These are phyloP conservation scores for Trifolium repens DNA, from an alignment of 306 rosid genomes.

Conservation along the genomic window DNA sequence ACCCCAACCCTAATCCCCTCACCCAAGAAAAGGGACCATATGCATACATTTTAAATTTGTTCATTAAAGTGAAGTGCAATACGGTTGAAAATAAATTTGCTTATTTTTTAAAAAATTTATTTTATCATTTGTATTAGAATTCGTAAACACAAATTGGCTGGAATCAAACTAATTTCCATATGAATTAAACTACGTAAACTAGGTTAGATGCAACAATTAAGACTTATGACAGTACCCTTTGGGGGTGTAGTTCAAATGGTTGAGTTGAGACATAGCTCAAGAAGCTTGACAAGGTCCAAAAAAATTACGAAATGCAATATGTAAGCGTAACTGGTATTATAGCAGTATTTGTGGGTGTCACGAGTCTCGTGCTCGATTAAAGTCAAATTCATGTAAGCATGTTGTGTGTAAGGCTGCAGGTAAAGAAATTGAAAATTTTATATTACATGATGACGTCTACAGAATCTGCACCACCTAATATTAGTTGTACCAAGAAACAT, in stretches of 20 bases:
- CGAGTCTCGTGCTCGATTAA: background rate
- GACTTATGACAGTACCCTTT: background rate
- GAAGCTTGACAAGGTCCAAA: background rate
- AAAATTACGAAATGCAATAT: background rate
- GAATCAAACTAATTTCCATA: background rate
- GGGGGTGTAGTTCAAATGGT: background rate
- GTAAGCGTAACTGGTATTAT: background rate
- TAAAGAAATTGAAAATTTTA: background rate
- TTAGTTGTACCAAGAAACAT: background rate
- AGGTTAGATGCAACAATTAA: background rate
- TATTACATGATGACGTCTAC: background rate
- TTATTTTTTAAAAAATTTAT: background rate
- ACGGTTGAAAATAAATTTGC: slow-evolving; percentile 30
- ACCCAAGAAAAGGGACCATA: slow-evolving; percentile 24
- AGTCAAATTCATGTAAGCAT: background rate
- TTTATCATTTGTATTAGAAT: slow-evolving; percentile 5
- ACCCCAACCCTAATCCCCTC: slow-evolving; percentile 16
- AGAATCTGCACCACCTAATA: background rate
- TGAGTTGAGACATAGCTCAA: background rate
- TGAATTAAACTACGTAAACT: background rate
- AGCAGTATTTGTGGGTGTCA: background rate
- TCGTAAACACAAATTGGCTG: background rate
- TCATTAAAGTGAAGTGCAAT: slow-evolving; percentile 32
- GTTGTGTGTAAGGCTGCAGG: background rate
- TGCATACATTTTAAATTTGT: slow-evolving; percentile 34